These are phyloP conservation scores for Bonia amplexicaulis DNA, from an alignment of 176 grass and related monocot genomes.

Conservation along the genomic window DNA sequence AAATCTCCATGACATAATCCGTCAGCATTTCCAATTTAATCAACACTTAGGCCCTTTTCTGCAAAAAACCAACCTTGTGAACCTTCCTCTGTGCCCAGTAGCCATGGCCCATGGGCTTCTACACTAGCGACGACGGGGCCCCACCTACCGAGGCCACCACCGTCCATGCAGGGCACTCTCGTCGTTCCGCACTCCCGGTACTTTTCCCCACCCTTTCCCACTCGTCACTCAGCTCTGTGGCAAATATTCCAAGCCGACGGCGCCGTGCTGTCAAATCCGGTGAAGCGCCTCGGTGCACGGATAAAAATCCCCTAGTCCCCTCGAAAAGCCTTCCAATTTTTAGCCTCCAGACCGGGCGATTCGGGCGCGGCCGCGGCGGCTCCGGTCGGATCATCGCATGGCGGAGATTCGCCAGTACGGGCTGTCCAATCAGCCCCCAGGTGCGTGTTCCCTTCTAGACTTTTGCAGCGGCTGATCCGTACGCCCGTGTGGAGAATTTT, in stretches of 20 bases:
- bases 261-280: slow-evolving; percentile 25
- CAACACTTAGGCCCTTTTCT: too few relatives aligned
- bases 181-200: not conserved
- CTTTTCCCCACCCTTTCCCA: not conserved
- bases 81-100: too few relatives aligned
- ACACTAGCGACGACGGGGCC: slow-evolving; percentile 1
- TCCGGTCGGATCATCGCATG: slow-evolving; percentile 38
- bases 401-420: slow-evolving; percentile 44
- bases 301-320: slow-evolving; percentile 41
- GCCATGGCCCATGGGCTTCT: too few relatives aligned
- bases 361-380: not conserved
- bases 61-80: not conserved
- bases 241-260: slow-evolving; percentile 63
- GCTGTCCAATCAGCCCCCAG: slow-evolving; percentile 43
- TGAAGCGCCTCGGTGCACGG: slow-evolving; percentile 21
- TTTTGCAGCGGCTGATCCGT: not conserved
- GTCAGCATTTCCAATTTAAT: not conserved
- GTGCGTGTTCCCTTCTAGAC: not conserved
- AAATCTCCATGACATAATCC: not conserved
- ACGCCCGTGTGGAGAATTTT: not conserved
- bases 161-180: not conserved
- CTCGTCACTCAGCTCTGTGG: slow-evolving; percentile 11
- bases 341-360: not conserved
- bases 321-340: not conserved
- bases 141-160: slow-evolving; percentile 12